A percentile compares a stretch with the other conserved stretches of the same genome.
phyloP scores from a whole-genome alignment of 192 early-diverging fungal genomes.

The Umbelopsis sp. region DNA sequence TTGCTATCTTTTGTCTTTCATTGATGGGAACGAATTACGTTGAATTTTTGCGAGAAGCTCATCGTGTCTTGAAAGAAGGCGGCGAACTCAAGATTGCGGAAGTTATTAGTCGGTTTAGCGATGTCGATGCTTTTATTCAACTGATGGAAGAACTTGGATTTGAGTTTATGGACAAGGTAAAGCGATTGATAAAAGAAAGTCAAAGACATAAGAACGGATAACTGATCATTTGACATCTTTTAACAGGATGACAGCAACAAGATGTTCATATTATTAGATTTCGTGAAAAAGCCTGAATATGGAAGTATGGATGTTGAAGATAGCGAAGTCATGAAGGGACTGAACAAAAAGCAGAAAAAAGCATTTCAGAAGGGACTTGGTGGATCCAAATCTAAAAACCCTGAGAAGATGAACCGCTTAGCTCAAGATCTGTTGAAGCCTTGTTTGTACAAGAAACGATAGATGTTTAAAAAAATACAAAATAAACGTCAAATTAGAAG shows the following conservation, averaged over 20 bases:
- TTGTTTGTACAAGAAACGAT: constrained; percentile 64
- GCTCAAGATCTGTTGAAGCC: constrained; percentile 58
- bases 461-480: constrained; percentile 2
- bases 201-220: no score
- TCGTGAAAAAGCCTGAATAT: constrained; percentile 58
- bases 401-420: constrained; percentile 35
- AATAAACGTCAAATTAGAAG: background rate
- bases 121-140: constrained; percentile 75
- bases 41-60: constrained; percentile 88
- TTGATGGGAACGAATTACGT: constrained; percentile 97
- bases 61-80: constrained; percentile 76
- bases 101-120: constrained; percentile 86
- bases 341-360: constrained; percentile 48
- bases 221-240: no score
- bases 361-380: constrained; percentile 39
- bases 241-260: constrained; percentile 78
- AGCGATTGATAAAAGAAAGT: background rate
- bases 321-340: constrained; percentile 43
- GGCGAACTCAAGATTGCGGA: constrained; percentile 94
- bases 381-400: constrained; percentile 17
- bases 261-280: constrained; percentile 95
- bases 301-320: constrained; percentile 19
- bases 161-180: constrained; percentile 68
- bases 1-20: constrained; percentile 90
- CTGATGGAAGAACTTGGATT: constrained; percentile 79